Base-by-base conservation (phyloP, 441 rosid species). In the Eutrema salsugineum region DNA sequence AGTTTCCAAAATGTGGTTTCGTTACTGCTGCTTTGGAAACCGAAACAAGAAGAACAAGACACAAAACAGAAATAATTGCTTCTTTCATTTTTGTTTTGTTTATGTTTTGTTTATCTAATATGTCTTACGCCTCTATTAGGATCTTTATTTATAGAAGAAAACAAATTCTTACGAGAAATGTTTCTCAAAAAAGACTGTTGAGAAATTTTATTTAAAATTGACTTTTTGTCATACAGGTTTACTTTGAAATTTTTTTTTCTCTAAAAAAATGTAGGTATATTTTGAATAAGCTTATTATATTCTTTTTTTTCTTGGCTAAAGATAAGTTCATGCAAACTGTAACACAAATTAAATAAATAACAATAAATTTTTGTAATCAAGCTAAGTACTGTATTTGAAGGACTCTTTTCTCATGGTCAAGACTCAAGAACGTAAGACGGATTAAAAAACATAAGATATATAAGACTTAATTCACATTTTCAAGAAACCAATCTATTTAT, bases 31-130 rank as follows among this genome's bases (percentile, higher is more conserved):
- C 68, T 40, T 66, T 54, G 62, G 55, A 49, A 59, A 22, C 68
- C 12, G 78, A 66, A 66, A 73, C 62, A 12, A 66, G 19, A 59
- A 73, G 68, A 73, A 56, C 53, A 19, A 73, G 71, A 56, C 66
- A 73, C 60, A 73, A 48, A 38, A 73, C 40, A 2, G 8, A 43
- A 22, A 71, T 15, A 20, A 72, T 12, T 15, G 8, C 1, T 63
- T 16, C 56, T 72, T 43, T 63, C 76, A 72, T 53, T 11, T 11
- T 24, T 8, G 2, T 22, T 61, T 17, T 62, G 20, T 28, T 43
- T 30, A n/a, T 38, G 27, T 20, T 40, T 38, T n/a, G n/a, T n/a
- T 30, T 7, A 39, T 38, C 36, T 61, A 61, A 58, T 61, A 51
- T 58, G 57, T 35, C 7, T 38, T 55, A 54, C 0, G 42, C 32